Conservation (phyloP, 257 asterid genomes). For the Solanum neorickii region DNA sequence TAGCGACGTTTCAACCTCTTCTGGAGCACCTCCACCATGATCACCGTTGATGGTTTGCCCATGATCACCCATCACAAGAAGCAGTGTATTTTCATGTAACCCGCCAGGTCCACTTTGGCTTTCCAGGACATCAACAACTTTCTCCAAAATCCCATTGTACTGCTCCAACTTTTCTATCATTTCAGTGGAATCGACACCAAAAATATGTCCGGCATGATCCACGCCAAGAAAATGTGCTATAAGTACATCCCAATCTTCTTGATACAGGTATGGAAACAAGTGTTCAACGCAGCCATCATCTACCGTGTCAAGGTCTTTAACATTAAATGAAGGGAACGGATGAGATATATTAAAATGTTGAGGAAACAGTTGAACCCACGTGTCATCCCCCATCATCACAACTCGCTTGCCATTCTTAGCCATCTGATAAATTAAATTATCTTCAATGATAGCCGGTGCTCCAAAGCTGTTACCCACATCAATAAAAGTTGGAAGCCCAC, state of each 20-base stretch:
- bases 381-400: constrained; percentile 98
- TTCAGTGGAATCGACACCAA: background rate
- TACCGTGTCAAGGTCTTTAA: background rate
- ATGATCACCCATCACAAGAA: background rate
- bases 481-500: constrained; percentile 98
- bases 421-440: constrained; percentile 86
- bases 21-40: background rate
- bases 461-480: constrained; percentile 97
- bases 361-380: constrained; percentile 93
- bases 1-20: background rate
- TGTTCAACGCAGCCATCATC: background rate
- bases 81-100: background rate
- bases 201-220: background rate
- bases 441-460: constrained; percentile 95
- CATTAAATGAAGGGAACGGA: constrained; percentile 68
- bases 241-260: background rate
- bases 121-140: background rate
- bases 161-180: background rate
- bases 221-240: background rate
- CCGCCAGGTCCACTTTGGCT: background rate
- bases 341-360: constrained; percentile 55
- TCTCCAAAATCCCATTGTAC: background rate
- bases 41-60: background rate
- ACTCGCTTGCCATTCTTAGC: constrained; percentile 84
- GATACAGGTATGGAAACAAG: background rate